phyloP scores from a whole-genome alignment of 2,329 filamentous ascomycete species.

The Botrytis hyacinthi region DNA sequence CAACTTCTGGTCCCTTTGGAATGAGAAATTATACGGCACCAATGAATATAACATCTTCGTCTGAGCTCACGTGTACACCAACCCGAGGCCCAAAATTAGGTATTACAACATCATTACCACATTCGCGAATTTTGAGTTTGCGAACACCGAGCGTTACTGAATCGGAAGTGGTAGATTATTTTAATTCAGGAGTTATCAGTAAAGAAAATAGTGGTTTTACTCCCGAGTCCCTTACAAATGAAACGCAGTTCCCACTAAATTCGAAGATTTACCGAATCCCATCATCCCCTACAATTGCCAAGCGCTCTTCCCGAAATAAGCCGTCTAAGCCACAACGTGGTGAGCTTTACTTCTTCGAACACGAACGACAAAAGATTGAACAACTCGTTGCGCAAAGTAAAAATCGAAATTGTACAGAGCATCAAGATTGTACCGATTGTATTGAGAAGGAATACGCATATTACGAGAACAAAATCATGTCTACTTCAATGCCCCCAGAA shows the following conservation, averaged over 20 bases:
- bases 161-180: neutral
- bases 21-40: constrained; percentile 8
- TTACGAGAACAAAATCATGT: constrained; percentile 33
- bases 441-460: constrained; percentile 30
- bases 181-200: neutral
- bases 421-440: constrained; percentile 32
- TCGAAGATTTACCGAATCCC: constrained; percentile 20
- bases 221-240: constrained; percentile 7
- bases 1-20: neutral
- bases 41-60: neutral
- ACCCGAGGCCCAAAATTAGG: constrained; percentile 15
- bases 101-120: neutral
- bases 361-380: constrained; percentile 17
- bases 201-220: constrained; percentile 16
- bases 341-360: constrained; percentile 16
- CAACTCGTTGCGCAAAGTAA: constrained; percentile 9
- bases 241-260: constrained; percentile 1
- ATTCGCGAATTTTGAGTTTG: constrained; percentile 13
- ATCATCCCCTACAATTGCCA: constrained; percentile 15
- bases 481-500: constrained; percentile 34
- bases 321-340: constrained; percentile 13
- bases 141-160: neutral
- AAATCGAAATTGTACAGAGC: constrained; percentile 12
- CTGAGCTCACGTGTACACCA: constrained; percentile 1
- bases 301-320: constrained; percentile 4